Conservation (phyloP, 306 rosid genomes). For the Fagus crenata region DNA sequence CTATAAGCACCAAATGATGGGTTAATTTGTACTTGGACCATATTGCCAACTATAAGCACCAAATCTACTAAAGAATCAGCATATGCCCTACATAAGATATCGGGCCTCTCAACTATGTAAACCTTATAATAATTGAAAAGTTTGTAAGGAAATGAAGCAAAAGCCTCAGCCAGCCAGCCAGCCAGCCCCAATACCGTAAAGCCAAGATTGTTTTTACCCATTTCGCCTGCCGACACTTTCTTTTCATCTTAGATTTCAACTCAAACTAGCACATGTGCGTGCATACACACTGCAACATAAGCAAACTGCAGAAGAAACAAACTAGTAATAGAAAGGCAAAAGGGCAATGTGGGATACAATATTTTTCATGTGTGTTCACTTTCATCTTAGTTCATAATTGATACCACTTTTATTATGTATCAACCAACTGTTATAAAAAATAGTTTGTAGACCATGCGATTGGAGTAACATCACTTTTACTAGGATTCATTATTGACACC, state of each 20-base stretch:
- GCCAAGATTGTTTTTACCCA: constrained; percentile 20
- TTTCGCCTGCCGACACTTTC: constrained; percentile 66
- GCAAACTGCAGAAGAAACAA: neutral
- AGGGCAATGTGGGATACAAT: no score
- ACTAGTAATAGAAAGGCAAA: neutral
- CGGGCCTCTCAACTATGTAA: constrained; percentile 26
- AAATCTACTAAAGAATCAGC: constrained; percentile 21
- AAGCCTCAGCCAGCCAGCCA: constrained; percentile 38
- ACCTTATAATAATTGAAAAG: constrained; percentile 15
- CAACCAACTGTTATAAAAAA: no score
- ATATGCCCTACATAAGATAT: constrained; percentile 33
- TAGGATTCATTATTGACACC: no score
- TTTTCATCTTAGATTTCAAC: constrained; percentile 1
- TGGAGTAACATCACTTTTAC: no score
- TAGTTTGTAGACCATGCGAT: no score
- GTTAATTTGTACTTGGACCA: neutral
- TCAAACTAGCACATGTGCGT: neutral
- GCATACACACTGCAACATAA: neutral
- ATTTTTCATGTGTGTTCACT: no score
- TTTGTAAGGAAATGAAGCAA: constrained; percentile 17
- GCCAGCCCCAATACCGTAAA: constrained; percentile 14
- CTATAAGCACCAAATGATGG: no score
- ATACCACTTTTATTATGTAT: no score
- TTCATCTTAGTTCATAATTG: no score
- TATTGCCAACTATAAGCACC: constrained; percentile 27